A percentile compares a stretch with the other conserved stretches of the same genome.
These are phyloP conservation scores for Naganishia vaughanmartiniae DNA, from an alignment of 768 basidiomycete species.

Conservation along the genomic window DNA sequence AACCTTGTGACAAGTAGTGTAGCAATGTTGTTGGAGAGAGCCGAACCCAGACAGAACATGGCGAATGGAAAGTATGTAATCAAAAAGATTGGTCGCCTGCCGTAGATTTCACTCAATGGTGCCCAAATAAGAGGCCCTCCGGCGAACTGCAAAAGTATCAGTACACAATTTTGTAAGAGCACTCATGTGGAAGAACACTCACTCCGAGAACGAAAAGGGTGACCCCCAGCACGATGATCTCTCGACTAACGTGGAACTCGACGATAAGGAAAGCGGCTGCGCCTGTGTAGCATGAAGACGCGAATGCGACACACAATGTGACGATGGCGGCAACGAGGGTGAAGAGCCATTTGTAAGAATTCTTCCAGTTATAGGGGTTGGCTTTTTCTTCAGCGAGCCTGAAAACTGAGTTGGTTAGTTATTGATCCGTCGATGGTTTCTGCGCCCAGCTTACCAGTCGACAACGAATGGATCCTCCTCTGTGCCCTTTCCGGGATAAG, in stretches of 20 bases:
- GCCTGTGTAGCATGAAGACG: conserved; percentile 39
- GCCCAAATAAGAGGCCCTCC: conserved; percentile 40
- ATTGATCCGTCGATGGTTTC: not conserved
- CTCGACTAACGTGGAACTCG: conserved; percentile 25
- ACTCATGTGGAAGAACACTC: not conserved
- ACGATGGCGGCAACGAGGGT: conserved; percentile 41
- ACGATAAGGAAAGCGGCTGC: conserved; percentile 18
- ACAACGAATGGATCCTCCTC: conserved; percentile 48
- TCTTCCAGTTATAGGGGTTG: conserved; percentile 44
- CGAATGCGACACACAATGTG: conserved; percentile 47
- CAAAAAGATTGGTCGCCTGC: conserved; percentile 44
- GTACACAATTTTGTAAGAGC: conserved; percentile 18
- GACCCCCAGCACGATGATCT: conserved; percentile 32
- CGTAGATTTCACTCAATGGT: conserved; percentile 47
- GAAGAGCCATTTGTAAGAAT: conserved; percentile 44
- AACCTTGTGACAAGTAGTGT: conserved; percentile 45
- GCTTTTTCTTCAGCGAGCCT: conserved; percentile 39
- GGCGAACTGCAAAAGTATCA: conserved; percentile 40
- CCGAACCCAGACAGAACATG: conserved; percentile 48
- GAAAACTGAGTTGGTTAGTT: not conserved
- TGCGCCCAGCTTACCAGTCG: conserved; percentile 40
- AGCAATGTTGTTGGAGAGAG: conserved; percentile 42
- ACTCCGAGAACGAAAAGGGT: conserved; percentile 12
- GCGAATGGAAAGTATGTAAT: conserved; percentile 43
- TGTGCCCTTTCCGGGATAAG: conserved; percentile 43